phyloP scores from a whole-genome alignment of 1,284 basidiomycete genomes.

The Anthracocystis walkeri region DNA sequence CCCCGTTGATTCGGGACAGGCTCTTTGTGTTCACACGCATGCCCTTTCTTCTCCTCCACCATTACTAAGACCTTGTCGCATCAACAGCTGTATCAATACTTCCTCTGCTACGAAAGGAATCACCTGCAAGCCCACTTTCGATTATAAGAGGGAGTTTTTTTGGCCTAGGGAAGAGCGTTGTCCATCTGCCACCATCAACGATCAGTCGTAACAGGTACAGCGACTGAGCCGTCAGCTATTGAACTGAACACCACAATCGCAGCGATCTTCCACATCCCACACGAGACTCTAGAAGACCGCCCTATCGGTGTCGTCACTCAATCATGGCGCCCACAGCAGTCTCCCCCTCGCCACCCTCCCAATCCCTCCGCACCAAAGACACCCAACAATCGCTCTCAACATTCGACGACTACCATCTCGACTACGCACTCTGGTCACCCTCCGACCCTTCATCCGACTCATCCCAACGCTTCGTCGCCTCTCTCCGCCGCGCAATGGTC shows the following conservation, averaged over 20 bases:
- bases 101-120: too few species aligned
- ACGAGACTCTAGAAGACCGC: too few species aligned
- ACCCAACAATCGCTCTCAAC: conserved; percentile 36
- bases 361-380: background rate
- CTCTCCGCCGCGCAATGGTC: conserved; percentile 45
- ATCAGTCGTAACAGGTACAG: too few species aligned
- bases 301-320: background rate
- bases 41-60: background rate
- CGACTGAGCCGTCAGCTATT: too few species aligned
- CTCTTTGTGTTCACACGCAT: background rate
- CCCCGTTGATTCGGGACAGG: background rate
- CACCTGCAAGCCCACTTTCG: too few species aligned
- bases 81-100: too few species aligned
- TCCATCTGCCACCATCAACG: too few species aligned
- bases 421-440: conserved; percentile 40
- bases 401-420: conserved; percentile 37
- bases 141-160: too few species aligned
- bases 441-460: conserved; percentile 11
- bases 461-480: conserved; percentile 37
- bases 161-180: too few species aligned
- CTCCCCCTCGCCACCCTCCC: background rate
- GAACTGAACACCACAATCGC: background rate
- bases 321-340: conserved; percentile 32
- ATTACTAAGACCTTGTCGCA: too few species aligned
- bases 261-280: background rate